These are phyloP conservation scores for Microstroma glucosiphilum DNA, from an alignment of 1,284 basidiomycete species.

Conservation along the genomic window DNA sequence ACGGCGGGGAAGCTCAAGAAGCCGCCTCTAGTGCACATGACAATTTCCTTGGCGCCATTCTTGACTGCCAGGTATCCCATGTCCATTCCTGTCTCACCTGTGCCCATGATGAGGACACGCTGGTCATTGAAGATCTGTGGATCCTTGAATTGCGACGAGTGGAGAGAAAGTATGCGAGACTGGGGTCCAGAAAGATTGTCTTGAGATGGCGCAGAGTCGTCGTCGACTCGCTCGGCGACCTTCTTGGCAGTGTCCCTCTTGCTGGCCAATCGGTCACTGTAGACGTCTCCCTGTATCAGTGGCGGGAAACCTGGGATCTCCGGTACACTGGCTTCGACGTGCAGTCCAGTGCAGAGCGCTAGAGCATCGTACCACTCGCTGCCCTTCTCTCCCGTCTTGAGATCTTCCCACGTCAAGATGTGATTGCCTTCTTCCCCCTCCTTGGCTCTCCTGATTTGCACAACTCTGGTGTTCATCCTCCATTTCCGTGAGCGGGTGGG, in stretches of 20 bases:
- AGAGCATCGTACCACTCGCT: constrained; percentile 27
- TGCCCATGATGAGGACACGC: constrained; percentile 34
- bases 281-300: neutral
- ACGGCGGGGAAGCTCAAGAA: constrained; percentile 62
- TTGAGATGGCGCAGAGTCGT: constrained; percentile 7
- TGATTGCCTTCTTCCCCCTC: constrained; percentile 12
- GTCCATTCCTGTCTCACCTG: constrained; percentile 65
- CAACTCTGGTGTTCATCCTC: constrained; percentile 21
- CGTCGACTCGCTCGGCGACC: neutral
- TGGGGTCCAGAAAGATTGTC: constrained; percentile 8
- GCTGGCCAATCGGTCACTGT: neutral
- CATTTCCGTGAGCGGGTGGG: constrained; percentile 42
- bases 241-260: neutral
- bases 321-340: constrained; percentile 30
- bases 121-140: constrained; percentile 33
- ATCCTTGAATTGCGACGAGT: constrained; percentile 36
- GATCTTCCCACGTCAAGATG: constrained; percentile 6
- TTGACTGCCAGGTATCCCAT: constrained; percentile 58
- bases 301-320: constrained; percentile 30
- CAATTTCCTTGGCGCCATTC: constrained; percentile 58
- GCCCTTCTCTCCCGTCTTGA: neutral
- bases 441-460: constrained; percentile 7
- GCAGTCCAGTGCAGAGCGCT: constrained; percentile 34
- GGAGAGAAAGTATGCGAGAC: constrained; percentile 25
- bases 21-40: constrained; percentile 58